A percentile compares a stretch with the other conserved stretches of the same genome.
Evolutionary conservation across 2,329 filamentous ascomycete species (phyloP).

Genomic region (Cercospora sesami): DNA sequence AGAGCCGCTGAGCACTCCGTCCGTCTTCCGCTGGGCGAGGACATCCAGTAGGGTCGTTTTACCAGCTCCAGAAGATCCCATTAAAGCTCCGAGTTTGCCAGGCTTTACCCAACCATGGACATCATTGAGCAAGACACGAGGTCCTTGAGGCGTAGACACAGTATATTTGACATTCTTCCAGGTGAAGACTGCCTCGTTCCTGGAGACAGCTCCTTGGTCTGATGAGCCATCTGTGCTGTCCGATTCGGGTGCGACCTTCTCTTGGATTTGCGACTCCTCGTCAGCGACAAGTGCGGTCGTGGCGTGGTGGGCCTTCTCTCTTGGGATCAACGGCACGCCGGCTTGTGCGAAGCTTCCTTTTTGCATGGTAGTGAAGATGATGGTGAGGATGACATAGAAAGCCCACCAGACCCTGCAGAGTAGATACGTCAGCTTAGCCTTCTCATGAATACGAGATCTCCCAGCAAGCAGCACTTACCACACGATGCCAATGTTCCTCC

Average conservation of each 20-base stretch:
- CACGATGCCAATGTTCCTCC: slow-evolving; percentile 65
- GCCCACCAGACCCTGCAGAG: slow-evolving; percentile 56
- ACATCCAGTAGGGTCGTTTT: slow-evolving; percentile 43
- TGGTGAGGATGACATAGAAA: slow-evolving; percentile 58
- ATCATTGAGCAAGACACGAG: slow-evolving; percentile 55
- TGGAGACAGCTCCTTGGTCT: slow-evolving; percentile 46
- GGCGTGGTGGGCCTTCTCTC: slow-evolving; percentile 53
- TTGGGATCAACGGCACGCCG: slow-evolving; percentile 57
- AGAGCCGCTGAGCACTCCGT: slow-evolving; percentile 47
- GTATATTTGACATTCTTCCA: slow-evolving; percentile 84
- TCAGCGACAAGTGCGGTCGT: slow-evolving; percentile 18
- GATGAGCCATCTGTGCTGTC: slow-evolving; percentile 32
- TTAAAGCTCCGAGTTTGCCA: slow-evolving; percentile 73
- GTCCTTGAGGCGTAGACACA: slow-evolving; percentile 52
- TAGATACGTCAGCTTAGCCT: not conserved
- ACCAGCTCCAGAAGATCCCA: slow-evolving; percentile 69
- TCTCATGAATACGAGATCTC: too few species aligned
- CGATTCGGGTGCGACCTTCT: slow-evolving; percentile 6
- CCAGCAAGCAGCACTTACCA: slow-evolving; percentile 40
- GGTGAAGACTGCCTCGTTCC: slow-evolving; percentile 68
- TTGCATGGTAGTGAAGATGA: slow-evolving; percentile 60
- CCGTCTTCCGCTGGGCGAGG: slow-evolving; percentile 46
- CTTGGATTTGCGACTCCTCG: slow-evolving; percentile 19
- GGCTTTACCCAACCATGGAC: slow-evolving; percentile 73
- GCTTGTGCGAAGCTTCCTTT: slow-evolving; percentile 36